Percentiles rank a stretch among this genome's conserved stretches.
phyloP scores from a whole-genome alignment of 139 green algal species.

The Auxenochlorella protothecoides region DNA sequence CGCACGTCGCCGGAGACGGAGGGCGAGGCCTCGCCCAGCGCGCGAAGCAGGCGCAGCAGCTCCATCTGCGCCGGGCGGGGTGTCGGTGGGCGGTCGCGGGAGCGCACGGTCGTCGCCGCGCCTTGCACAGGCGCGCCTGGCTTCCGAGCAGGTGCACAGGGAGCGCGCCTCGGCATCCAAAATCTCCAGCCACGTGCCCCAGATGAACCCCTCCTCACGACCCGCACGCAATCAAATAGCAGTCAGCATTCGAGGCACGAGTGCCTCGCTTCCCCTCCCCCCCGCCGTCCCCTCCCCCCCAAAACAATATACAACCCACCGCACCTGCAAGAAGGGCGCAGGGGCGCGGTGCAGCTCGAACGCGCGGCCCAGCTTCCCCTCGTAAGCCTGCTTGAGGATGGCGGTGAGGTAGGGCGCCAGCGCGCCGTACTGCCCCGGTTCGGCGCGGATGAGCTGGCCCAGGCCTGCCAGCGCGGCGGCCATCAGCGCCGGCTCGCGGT shows the following conservation, averaged over 20 bases:
- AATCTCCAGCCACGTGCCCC: no score
- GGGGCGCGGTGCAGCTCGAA: constrained; percentile 94
- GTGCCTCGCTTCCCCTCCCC: no score
- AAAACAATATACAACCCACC: background rate
- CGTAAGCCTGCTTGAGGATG: constrained; percentile 91
- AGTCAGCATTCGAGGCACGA: no score
- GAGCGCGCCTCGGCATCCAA: no score
- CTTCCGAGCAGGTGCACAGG: no score
- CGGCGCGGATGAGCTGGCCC: constrained; percentile 49
- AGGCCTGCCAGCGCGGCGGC: constrained; percentile 82
- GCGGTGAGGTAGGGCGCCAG: constrained; percentile 82
- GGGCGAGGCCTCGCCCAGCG: constrained; percentile 47
- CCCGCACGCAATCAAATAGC: no score
- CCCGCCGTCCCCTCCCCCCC: no score
- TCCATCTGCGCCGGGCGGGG: constrained; percentile 72
- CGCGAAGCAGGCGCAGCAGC: constrained; percentile 79
- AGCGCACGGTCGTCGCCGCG: no score
- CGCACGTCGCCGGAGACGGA: constrained; percentile 76
- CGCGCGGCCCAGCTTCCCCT: constrained; percentile 77
- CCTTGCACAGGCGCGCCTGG: no score
- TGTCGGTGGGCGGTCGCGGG: no score
- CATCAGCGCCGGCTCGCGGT: constrained; percentile 92
- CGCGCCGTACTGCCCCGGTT: constrained; percentile 67
- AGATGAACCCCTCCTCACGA: no score
- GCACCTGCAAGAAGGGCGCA: constrained; percentile 93